Conservation (phyloP, 2,329 filamentous ascomycete genomes). For the Gliomastix tumulicola region DNA sequence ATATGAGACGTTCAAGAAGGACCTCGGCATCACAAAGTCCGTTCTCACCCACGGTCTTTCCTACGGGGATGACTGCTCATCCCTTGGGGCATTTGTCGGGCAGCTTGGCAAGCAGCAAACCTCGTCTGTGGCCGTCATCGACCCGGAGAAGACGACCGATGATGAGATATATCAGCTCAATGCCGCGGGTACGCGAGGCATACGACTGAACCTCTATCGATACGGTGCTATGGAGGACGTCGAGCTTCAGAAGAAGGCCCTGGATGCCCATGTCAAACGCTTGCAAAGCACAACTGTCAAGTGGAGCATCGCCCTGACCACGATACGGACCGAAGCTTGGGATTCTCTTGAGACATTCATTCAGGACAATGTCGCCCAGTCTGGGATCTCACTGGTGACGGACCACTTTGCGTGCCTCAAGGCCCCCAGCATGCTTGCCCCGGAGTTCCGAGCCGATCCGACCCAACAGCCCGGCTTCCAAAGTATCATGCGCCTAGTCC, state of each 20-base stretch:
- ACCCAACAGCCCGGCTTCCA: constrained; percentile 12
- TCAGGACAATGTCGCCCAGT: neutral
- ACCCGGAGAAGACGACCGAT: neutral
- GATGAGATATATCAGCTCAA: neutral
- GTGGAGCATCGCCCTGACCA: neutral
- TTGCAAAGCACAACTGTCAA: neutral
- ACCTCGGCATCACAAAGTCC: constrained; percentile 19
- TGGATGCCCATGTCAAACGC: constrained; percentile 17
- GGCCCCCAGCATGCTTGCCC: constrained; percentile 19
- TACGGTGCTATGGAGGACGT: constrained; percentile 27
- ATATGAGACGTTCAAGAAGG: constrained; percentile 6
- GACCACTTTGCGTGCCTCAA: constrained; percentile 29
- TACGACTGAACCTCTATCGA: constrained; percentile 26
- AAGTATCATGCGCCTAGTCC: constrained; percentile 14
- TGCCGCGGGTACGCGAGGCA: constrained; percentile 19
- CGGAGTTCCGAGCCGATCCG: constrained; percentile 11
- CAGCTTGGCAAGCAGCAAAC: constrained; percentile 16
- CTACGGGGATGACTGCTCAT: constrained; percentile 25
- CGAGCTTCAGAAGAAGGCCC: constrained; percentile 19
- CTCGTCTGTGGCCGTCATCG: neutral
- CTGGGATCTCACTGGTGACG: constrained; percentile 16
- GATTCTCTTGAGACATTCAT: neutral
- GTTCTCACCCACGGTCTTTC: constrained; percentile 26
- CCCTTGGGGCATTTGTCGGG: constrained; percentile 19
- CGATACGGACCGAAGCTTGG: neutral